Evolutionary conservation across 2,329 filamentous ascomycete species (phyloP), one percentile per base, ranked within the genome.

Genomic region (Monilinia laxa): DNA sequence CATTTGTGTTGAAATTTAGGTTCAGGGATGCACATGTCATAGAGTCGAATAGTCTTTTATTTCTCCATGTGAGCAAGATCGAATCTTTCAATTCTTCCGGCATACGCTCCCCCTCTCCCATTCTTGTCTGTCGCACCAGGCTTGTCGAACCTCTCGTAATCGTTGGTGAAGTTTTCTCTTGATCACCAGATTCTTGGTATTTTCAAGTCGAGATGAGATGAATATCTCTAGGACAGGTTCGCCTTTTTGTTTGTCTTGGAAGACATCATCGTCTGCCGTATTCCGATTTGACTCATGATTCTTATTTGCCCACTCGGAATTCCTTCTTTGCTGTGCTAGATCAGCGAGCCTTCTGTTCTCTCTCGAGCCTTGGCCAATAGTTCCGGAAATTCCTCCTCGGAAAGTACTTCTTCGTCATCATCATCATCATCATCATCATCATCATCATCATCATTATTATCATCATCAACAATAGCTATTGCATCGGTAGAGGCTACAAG

Each of bases 51-150:
- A 97, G 78, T 68, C 86, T 85, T 67, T 85, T 86, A 35, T 86
- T 84, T 70, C 88, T 88, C 89, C 91, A 97, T 0, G 91, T 95
- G 65, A 98, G 83, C 72, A 95, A 90, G 23, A 96, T 80, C 0
- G 81, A 79, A 5, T 83, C 79, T 11, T 77, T 80, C 0, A 82
- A 79, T 5, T 82, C 78, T 2, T 76, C 71, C 2, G 77, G 70
- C 10, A 82, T 72, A 12, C 71, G 45, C 7, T 77, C 62, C 1
- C 76, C 75, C 2, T 80, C 77, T 80, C 77, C 57, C 87, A 83
- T 1, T 76, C 77, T 74, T 93, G 89, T 64, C 83, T 82, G 16
- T 81, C 78, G 72, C 90, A 86, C 91, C 92, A 97, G 16, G 85
- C 85, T 49, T 85, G 76, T 53, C 88, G 85, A 7, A 93, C 85